Base-by-base conservation (phyloP, 306 rosid species). In the Lagenaria siceraria region DNA sequence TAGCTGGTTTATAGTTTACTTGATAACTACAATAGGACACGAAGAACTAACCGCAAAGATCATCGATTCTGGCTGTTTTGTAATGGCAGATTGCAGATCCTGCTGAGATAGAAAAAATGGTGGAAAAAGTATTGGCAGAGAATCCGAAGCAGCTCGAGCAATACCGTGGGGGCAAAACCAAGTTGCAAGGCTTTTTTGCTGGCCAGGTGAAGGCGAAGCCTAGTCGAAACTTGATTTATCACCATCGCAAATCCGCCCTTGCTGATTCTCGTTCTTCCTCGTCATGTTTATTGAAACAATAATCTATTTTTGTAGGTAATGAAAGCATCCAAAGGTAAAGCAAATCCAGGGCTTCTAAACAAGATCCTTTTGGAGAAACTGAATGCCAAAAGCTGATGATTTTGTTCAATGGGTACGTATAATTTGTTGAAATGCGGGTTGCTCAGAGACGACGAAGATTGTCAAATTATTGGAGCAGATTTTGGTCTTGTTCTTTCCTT, bases 281-380 rank as follows among this genome's bases (percentile, higher is more conserved):
- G 11, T 0, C 18, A 3, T 21, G n/a, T 72, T 61, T 10, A 25
- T 63, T 33, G 29, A 38, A 78, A 78, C 52, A 40, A 48, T 80
- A 27, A 51, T 58, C 79, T 52, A 36, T 10, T 62, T 60, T 8
- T 80, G 80, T 86, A 94, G 97, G 82, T 88, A 31, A 95, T 92
- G 99, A 95, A 95, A 81, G 82, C 66, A 75, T 95, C 99, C 27
- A 95, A 92, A 87, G 99, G 97, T 68, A 95, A 95, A 86, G 97
- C 99, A 84, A 95, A 90, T 81, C 97, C 99, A 0, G 89, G 89
- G 78, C 82, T 95, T 56, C 83, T 95, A 31, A 95, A 89, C 92
- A 92, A 89, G 88, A 89, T 95, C 75, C 97, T 95, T 56, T 66
- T 88, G 76, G 92, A 90, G 81, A 92, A 89, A 81, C 81, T 95